phyloP scores from a whole-genome alignment of 139 green algal genomes.

The Ostreobium quekettii region DNA sequence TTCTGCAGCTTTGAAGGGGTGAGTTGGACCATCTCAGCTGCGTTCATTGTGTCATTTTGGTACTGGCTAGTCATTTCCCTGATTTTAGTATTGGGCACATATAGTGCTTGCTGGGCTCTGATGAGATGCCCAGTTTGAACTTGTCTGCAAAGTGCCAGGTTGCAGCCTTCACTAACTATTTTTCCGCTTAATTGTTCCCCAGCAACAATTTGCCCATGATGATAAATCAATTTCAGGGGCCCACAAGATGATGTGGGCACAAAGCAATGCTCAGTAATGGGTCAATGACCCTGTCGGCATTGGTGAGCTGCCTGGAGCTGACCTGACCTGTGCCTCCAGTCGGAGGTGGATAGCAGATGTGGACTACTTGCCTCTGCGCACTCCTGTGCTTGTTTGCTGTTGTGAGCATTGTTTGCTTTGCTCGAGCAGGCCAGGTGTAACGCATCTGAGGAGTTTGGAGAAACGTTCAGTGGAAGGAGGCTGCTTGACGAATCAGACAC shows the following conservation, averaged over 20 bases:
- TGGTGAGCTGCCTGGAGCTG: no score
- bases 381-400: background rate
- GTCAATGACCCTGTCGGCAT: no score
- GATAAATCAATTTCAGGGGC: no score
- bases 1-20: constrained; percentile 17
- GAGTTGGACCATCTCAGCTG: background rate
- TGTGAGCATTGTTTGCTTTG: no score
- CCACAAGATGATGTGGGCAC: no score
- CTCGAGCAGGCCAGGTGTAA: background rate
- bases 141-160: background rate
- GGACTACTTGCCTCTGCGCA: background rate
- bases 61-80: background rate
- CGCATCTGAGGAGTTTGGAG: background rate
- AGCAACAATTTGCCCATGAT: no score
- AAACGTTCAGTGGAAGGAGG: background rate
- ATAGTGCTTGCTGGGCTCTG: background rate
- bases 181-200: no score
- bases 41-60: background rate
- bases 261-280: no score
- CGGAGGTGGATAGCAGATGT: background rate
- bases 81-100: background rate
- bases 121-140: background rate
- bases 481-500: background rate
- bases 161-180: no score
- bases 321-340: background rate